Conservation (phyloP, 108 stramenopile genomes). For the Aurantiochytrium sp. region DNA sequence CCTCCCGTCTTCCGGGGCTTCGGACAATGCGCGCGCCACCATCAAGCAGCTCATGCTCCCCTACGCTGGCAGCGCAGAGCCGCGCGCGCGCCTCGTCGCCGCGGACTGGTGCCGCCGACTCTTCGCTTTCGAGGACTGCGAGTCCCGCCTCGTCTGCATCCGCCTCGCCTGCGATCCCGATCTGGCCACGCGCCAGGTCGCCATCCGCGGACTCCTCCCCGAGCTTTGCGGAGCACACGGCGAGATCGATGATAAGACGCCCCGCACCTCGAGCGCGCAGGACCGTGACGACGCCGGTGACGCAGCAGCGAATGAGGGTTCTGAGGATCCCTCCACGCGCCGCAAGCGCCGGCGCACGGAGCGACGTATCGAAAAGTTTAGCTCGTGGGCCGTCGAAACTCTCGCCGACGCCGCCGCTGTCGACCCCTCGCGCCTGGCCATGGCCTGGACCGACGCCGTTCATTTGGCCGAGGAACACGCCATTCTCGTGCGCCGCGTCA, state of each 20-base stretch:
- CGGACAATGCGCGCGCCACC: neutral
- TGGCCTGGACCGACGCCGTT: neutral
- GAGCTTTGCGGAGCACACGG: neutral
- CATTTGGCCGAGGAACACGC: neutral
- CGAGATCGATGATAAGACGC: neutral
- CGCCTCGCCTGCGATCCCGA: neutral
- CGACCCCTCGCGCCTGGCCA: neutral
- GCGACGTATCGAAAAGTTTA: neutral
- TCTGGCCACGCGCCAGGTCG: constrained; percentile 3
- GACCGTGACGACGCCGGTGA: too few relatives aligned
- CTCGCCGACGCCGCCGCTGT: neutral
- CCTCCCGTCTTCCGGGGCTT: neutral
- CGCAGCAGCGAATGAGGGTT: neutral
- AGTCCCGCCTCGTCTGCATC: neutral
- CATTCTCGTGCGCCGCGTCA: neutral
- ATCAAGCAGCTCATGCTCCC: neutral
- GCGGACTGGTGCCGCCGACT: neutral
- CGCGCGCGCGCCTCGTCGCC: neutral
- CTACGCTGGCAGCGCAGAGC: neutral
- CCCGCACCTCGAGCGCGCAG: neutral
- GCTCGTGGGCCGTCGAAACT: neutral
- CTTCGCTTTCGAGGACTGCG: neutral
- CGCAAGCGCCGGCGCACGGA: neutral
- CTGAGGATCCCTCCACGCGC: neutral
- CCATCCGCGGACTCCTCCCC: neutral